phyloP scores from a whole-genome alignment of 78 protist species.

The Dictyostelium firmibasis region DNA sequence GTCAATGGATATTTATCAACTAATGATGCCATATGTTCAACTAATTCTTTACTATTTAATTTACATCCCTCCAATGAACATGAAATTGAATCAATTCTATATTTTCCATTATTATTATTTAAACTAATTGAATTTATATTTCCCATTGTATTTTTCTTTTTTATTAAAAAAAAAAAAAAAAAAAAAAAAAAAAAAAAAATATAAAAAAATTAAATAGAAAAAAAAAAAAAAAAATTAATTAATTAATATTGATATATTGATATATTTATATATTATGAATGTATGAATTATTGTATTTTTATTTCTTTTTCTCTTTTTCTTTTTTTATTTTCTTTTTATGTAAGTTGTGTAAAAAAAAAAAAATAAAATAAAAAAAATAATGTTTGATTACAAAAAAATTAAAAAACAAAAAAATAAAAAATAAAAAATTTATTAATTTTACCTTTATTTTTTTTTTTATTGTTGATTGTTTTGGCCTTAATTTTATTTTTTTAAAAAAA shows the following conservation, averaged over 20 bases:
- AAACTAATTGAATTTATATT: slow-evolving; percentile 2
- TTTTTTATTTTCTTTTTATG: not conserved
- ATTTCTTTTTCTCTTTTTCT: not conserved
- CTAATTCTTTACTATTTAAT: slow-evolving; percentile 14
- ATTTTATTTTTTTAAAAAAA: too few species aligned
- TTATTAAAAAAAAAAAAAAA: not conserved
- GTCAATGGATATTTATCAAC: not conserved
- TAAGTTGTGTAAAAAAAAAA: not conserved
- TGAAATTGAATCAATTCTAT: slow-evolving; percentile 22
- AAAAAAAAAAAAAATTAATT: not conserved
- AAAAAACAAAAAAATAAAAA: too few species aligned
- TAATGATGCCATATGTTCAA: not conserved
- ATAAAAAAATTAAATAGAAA: too few species aligned
- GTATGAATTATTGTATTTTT: not conserved
- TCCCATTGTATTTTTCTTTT: not conserved
- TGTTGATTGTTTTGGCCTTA: not conserved
- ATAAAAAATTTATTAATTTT: too few species aligned
- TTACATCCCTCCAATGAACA: slow-evolving; percentile 15
- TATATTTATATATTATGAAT: not conserved
- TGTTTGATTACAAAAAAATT: too few species aligned
- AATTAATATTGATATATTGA: not conserved
- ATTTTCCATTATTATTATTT: not conserved
- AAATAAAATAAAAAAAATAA: too few species aligned
- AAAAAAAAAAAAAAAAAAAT: too few species aligned
- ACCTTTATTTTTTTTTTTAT: not conserved